Base-by-base conservation (phyloP, 1,284 basidiomycete genomes). In the Trametes pubescens region DNA sequence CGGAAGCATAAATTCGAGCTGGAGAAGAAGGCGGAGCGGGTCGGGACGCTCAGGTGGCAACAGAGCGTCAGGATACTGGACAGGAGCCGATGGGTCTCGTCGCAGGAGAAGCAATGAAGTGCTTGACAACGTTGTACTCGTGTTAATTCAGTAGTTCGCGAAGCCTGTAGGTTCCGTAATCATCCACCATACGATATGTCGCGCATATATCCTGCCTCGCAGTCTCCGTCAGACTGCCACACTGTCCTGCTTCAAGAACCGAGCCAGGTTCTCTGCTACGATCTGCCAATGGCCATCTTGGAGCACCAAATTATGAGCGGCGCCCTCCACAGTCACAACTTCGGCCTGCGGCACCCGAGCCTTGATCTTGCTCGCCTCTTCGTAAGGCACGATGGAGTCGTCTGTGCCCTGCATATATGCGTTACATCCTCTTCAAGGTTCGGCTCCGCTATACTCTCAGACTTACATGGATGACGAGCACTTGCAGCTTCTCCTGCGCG, bases 401-500 rank as follows among this genome's bases (percentile, higher is more conserved):
- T 81, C 81, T 2, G 87, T 91, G 9, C 91, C 90, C 89, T 71
- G 47, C 49, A 11, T 34, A 18, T 14, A 32, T 32, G 40, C 11
- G 48, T 54, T 29, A 49, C 21, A 46, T 22, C 18, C 35, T 4
- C 22, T 44, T 13, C 10, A 24, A 9, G 34, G 59, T 37, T 18
- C 24, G 14, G 6, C 16, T 18, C 7, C 8, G 24, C 11, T 32
- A 16, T 8, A 9, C 3, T 13, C 22, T 16, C 14, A 56, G 37
- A 76, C 86, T 34, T 71, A 88, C 89, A 74, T 91, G 90, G 29
- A 92, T 79, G 26, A 91, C 74, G 26, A 91, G 77, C 10, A 91
- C 77, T 51, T 71, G 46, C 24, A 69, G 32, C 14, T 14, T 38
- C 18, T 76, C 75, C 64, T 81, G 81, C 55, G 59, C 71, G 34